phyloP scores from a whole-genome alignment of 164 flowering plant species.

The Echeveria elegans region DNA sequence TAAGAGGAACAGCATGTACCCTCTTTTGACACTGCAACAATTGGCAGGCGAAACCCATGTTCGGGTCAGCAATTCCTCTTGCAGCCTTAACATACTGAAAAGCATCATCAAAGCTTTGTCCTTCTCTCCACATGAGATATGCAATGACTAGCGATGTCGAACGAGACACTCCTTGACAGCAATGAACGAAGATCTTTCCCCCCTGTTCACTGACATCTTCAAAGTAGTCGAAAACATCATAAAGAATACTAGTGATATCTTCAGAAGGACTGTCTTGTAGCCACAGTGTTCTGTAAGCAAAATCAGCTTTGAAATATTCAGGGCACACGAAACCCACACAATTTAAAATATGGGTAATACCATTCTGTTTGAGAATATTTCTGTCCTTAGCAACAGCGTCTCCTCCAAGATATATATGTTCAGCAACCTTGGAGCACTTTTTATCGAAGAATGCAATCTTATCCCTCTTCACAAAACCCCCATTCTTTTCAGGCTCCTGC shows the following conservation, averaged over 20 bases:
- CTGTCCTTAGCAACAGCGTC: constrained; percentile 68
- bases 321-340: constrained; percentile 82
- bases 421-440: constrained; percentile 74
- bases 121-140: constrained; percentile 88
- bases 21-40: constrained; percentile 82
- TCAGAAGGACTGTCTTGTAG: constrained; percentile 80
- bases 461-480: constrained; percentile 55
- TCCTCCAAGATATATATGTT: constrained; percentile 76
- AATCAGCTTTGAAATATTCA: constrained; percentile 70
- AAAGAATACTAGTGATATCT: constrained; percentile 75
- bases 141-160: constrained; percentile 82
- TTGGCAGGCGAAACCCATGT: constrained; percentile 90
- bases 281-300: constrained; percentile 73
- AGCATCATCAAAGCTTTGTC: constrained; percentile 85
- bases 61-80: constrained; percentile 78
- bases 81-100: constrained; percentile 82
- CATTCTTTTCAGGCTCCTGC: constrained; percentile 36
- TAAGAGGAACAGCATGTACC: constrained; percentile 75
- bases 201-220: constrained; percentile 73
- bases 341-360: constrained; percentile 68
- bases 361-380: constrained; percentile 53
- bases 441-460: constrained; percentile 74
- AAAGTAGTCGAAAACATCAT: constrained; percentile 83
- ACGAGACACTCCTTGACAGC: constrained; percentile 83
- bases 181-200: constrained; percentile 73